These are phyloP conservation scores for Hyphodiscus hymeniophilus DNA, from an alignment of 495 filamentous ascomycete genomes.

Conservation along the genomic window DNA sequence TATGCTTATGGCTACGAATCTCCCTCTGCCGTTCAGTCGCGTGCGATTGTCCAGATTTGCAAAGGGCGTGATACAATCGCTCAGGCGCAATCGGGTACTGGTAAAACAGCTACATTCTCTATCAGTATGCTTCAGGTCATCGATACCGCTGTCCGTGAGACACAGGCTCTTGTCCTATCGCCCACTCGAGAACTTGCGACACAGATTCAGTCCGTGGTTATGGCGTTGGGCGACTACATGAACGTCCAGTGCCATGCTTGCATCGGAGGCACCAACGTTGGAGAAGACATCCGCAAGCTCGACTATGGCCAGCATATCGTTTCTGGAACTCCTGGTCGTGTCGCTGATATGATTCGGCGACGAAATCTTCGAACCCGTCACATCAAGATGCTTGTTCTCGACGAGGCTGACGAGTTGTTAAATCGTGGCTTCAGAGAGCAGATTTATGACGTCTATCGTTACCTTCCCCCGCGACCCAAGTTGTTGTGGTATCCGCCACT, in stretches of 20 bases:
- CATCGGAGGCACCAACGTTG: conserved; percentile 95
- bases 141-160: conserved; percentile 75
- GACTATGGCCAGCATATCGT: conserved; percentile 97
- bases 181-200: conserved; percentile 96
- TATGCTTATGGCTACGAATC: conserved; percentile 99
- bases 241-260: conserved; percentile 98
- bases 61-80: conserved; percentile 98
- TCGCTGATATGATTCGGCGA: conserved; percentile 98
- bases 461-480: conserved; percentile 95
- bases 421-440: conserved; percentile 97
- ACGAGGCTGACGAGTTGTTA: conserved; percentile 88
- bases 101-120: conserved; percentile 98
- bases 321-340: conserved; percentile 89
- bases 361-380: conserved; percentile 85
- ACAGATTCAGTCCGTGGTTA: conserved; percentile 95
- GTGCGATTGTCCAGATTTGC: conserved; percentile 97
- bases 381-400: conserved; percentile 99
- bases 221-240: conserved; percentile 98
- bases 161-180: conserved; percentile 92
- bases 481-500: conserved; percentile 95
- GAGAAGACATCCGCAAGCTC: conserved; percentile 94
- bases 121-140: conserved; percentile 96
- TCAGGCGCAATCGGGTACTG: conserved; percentile 98
- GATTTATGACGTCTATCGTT: conserved; percentile 98
- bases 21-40: conserved; percentile 91